These are phyloP conservation scores for Metschnikowia hibisci DNA, from an alignment of 805 yeast species.

Conservation along the genomic window DNA sequence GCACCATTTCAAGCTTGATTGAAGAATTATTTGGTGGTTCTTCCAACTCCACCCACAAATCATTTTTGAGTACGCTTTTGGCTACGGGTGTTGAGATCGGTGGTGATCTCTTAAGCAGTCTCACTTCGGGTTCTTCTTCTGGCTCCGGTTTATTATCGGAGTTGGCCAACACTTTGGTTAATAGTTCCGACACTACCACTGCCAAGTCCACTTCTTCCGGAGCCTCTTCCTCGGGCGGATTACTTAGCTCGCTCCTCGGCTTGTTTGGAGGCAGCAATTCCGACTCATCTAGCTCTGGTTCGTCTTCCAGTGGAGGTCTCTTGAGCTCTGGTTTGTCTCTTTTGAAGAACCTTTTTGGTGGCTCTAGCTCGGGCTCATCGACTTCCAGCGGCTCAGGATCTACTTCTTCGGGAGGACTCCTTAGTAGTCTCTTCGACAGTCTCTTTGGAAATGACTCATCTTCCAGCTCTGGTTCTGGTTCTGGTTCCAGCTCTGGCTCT, in stretches of 20 bases:
- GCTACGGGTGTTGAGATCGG: slow-evolving; percentile 15
- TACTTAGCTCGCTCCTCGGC: slow-evolving; percentile 8
- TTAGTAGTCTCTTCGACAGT: slow-evolving; percentile 1
- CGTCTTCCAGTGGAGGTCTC: too few species aligned
- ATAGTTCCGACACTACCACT: slow-evolving; percentile 3
- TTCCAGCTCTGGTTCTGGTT: background rate
- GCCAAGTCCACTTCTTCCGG: slow-evolving; percentile 3
- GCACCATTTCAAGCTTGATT: slow-evolving; percentile 10
- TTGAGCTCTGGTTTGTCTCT: background rate
- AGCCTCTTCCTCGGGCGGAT: slow-evolving; percentile 11
- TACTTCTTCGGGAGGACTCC: slow-evolving; percentile 5
- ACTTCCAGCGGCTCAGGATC: slow-evolving; percentile 3
- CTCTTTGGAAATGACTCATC: slow-evolving; percentile 5
- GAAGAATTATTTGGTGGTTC: slow-evolving; percentile 13
- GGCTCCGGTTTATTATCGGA: slow-evolving; percentile 14
- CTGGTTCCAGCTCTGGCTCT: slow-evolving; percentile 4
- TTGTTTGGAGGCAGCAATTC: slow-evolving; percentile 7
- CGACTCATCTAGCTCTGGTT: slow-evolving; percentile 1
- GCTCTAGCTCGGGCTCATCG: slow-evolving; percentile 3
- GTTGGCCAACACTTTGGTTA: slow-evolving; percentile 10
- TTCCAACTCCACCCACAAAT: slow-evolving; percentile 14
- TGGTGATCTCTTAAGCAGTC: slow-evolving; percentile 14
- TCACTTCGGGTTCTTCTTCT: slow-evolving; percentile 8
- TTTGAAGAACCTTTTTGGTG: too few species aligned
- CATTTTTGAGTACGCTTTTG: slow-evolving; percentile 13